These are phyloP conservation scores for Arctium lappa DNA, from an alignment of 129 eudicot genomes.

Conservation along the genomic window DNA sequence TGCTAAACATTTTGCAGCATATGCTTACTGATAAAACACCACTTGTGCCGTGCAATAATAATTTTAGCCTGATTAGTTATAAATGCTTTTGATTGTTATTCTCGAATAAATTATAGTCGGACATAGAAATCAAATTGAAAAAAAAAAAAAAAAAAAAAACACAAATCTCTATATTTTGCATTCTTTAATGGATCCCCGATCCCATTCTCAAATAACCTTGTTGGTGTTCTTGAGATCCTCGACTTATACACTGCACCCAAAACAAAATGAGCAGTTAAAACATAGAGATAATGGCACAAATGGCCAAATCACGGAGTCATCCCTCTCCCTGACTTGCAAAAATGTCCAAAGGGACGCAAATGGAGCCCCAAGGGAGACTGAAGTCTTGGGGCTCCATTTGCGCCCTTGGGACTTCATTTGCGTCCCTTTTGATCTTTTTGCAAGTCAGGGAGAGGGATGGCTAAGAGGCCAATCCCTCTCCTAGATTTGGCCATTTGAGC, in stretches of 20 bases:
- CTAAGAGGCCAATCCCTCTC: no score
- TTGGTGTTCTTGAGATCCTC: neutral
- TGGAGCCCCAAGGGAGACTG: no score
- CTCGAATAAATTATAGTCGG: neutral
- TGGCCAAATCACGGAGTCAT: no score
- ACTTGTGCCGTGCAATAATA: neutral
- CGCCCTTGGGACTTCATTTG: no score
- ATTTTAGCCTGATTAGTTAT: no score
- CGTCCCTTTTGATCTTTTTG: no score
- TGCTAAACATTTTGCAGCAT: neutral
- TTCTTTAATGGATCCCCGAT: neutral
- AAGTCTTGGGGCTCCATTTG: no score
- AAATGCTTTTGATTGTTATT: neutral
- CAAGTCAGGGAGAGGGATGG: no score
- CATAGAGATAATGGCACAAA: no score
- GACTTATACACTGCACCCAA: conserved; percentile 26
- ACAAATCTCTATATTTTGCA: neutral
- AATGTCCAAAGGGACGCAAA: no score
- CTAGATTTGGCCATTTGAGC: no score
- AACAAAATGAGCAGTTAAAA: neutral
- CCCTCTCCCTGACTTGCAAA: no score
- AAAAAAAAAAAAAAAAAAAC: neutral
- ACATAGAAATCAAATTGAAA: neutral
- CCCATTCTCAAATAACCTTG: neutral
- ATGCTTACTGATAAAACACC: neutral